These are phyloP conservation scores for Saturnispora diversa DNA, from an alignment of 805 yeast genomes.

Conservation along the genomic window DNA sequence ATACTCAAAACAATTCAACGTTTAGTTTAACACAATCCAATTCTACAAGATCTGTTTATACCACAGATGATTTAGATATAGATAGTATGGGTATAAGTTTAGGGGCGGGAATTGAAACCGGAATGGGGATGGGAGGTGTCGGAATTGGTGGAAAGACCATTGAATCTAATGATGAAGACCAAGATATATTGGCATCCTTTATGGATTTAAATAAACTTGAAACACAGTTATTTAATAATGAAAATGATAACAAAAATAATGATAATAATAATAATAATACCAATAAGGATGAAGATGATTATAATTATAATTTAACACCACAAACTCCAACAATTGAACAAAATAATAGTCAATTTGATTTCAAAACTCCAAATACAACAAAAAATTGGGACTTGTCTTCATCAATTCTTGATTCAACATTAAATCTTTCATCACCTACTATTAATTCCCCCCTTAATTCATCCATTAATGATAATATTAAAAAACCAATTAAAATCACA, in stretches of 20 bases:
- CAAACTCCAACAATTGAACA: neutral
- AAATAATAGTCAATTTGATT: neutral
- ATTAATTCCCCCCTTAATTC: too few species aligned
- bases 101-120: too few species aligned
- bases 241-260: neutral
- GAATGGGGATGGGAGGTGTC: too few species aligned
- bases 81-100: too few species aligned
- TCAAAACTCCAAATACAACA: too few species aligned
- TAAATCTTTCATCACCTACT: too few species aligned
- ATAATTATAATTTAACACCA: neutral
- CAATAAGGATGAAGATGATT: neutral
- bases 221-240: constrained; percentile 1
- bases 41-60: neutral
- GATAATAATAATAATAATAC: neutral
- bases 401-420: too few species aligned
- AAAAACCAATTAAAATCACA: too few species aligned
- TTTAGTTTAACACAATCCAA: neutral
- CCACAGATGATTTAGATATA: too few species aligned
- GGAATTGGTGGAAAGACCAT: too few species aligned
- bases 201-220: constrained; percentile 5
- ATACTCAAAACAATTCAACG: neutral
- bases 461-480: too few species aligned
- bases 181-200: constrained; percentile 2
- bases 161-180: neutral
- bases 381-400: too few species aligned